Evolutionary conservation across 345 rosid genomes (phyloP).

Genomic region (Ceriops zippeliana): DNA sequence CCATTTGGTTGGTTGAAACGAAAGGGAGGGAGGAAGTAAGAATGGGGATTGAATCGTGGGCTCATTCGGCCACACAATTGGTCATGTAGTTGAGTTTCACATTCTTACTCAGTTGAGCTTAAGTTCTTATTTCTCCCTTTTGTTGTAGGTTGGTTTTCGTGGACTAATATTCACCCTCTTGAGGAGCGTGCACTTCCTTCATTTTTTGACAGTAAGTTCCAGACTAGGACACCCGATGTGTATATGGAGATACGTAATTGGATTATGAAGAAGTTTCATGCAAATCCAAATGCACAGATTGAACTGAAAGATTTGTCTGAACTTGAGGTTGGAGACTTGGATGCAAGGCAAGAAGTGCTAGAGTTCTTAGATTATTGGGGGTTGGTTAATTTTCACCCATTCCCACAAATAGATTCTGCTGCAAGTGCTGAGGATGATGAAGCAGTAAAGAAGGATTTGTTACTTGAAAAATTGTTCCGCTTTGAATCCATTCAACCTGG

Average conservation of each 20-base stretch:
- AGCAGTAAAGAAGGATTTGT: constrained; percentile 37
- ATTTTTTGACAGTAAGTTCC: constrained; percentile 78
- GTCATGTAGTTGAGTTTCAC: background rate
- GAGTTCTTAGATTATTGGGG: constrained; percentile 99
- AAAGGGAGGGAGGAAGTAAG: no score
- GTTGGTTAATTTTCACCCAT: constrained; percentile 92
- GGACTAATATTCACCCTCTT: constrained; percentile 72
- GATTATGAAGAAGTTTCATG: constrained; percentile 78
- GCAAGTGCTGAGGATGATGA: constrained; percentile 36
- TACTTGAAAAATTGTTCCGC: constrained; percentile 68
- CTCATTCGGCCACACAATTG: no score
- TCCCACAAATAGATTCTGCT: constrained; percentile 47
- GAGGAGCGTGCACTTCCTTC: constrained; percentile 81
- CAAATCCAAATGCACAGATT: constrained; percentile 54
- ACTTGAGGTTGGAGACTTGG: constrained; percentile 71
- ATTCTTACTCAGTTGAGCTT: background rate
- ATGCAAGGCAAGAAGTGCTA: constrained; percentile 83
- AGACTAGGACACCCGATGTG: constrained; percentile 53
- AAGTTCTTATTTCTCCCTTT: constrained; percentile 5
- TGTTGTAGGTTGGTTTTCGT: constrained; percentile 90
- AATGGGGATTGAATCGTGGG: no score
- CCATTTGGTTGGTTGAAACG: no score
- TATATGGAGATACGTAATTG: constrained; percentile 82
- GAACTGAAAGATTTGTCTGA: constrained; percentile 70
- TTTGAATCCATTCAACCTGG: constrained; percentile 60